These are phyloP conservation scores for Abelmoschus esculentus DNA, from an alignment of 345 rosid genomes.

Conservation along the genomic window DNA sequence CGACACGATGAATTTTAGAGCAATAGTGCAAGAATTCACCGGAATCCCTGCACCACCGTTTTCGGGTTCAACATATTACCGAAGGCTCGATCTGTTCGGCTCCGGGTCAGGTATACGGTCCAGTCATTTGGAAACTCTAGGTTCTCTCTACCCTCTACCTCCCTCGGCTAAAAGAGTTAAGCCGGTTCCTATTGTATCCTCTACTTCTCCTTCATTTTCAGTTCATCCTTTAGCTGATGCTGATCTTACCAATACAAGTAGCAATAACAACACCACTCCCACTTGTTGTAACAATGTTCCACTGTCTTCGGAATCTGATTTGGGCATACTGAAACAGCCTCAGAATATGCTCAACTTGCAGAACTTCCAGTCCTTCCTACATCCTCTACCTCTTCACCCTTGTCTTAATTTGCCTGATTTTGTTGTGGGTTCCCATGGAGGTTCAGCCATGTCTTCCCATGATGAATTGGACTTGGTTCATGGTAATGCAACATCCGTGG, in stretches of 20 bases:
- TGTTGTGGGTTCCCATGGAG: constrained; percentile 21
- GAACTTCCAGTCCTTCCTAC: constrained; percentile 27
- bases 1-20: constrained; percentile 80
- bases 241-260: constrained; percentile 11
- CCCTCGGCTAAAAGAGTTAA: constrained; percentile 48
- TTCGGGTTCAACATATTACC: constrained; percentile 48
- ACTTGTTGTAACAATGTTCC: constrained; percentile 25
- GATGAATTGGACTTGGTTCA: constrained; percentile 33
- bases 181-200: constrained; percentile 22
- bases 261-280: constrained; percentile 6
- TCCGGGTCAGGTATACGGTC: constrained; percentile 32
- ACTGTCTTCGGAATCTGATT: too few species aligned
- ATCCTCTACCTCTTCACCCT: constrained; percentile 19
- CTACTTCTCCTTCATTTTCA: constrained; percentile 17
- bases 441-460: constrained; percentile 18
- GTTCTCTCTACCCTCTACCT: constrained; percentile 41
- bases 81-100: constrained; percentile 62
- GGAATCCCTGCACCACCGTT: constrained; percentile 83
- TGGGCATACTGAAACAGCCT: background rate
- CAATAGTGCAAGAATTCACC: constrained; percentile 96
- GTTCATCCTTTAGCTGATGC: constrained; percentile 10
- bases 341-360: constrained; percentile 26
- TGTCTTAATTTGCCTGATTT: constrained; percentile 14
- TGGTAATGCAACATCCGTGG: background rate
- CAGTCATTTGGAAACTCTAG: constrained; percentile 30